These are phyloP conservation scores for Hysterium pulicare DNA, from an alignment of 2,329 filamentous ascomycete species.

Conservation along the genomic window DNA sequence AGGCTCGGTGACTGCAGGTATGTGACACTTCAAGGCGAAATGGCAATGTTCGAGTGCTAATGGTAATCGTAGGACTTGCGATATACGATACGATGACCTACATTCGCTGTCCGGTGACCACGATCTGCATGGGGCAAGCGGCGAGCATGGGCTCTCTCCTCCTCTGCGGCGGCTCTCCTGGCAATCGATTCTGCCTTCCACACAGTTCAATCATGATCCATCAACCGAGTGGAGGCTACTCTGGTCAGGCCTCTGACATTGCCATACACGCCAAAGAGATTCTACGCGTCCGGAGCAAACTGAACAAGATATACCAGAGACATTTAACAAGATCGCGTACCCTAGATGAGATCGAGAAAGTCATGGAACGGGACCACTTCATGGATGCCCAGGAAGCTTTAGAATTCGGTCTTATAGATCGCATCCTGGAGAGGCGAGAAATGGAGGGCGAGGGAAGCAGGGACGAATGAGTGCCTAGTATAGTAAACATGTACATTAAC, in stretches of 20 bases:
- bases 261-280: conserved; percentile 98
- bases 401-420: conserved; percentile 87
- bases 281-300: conserved; percentile 73
- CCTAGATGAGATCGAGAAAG: conserved; percentile 79
- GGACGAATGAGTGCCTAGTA: conserved; percentile 17
- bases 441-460: conserved; percentile 39
- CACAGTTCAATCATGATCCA: conserved; percentile 97
- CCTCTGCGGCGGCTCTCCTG: conserved; percentile 78
- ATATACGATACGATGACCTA: conserved; percentile 99
- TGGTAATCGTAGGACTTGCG: conserved; percentile 51
- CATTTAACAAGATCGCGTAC: conserved; percentile 79
- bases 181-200: conserved; percentile 85
- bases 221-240: conserved; percentile 78
- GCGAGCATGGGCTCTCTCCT: conserved; percentile 93
- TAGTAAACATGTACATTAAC: too few relatives aligned
- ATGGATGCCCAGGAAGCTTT: conserved; percentile 84
- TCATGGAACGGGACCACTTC: conserved; percentile 98
- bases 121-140: conserved; percentile 90
- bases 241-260: conserved; percentile 72
- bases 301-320: conserved; percentile 84
- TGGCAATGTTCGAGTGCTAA: conserved; percentile 14
- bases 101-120: conserved; percentile 87
- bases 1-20: conserved; percentile 80
- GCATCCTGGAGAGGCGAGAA: conserved; percentile 69
- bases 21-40: conserved; percentile 4